Evolutionary conservation across 169 alveolate genomes (phyloP), one percentile per base, ranked within the genome.

Genomic region (Cryptosporidium ubiquitum): DNA sequence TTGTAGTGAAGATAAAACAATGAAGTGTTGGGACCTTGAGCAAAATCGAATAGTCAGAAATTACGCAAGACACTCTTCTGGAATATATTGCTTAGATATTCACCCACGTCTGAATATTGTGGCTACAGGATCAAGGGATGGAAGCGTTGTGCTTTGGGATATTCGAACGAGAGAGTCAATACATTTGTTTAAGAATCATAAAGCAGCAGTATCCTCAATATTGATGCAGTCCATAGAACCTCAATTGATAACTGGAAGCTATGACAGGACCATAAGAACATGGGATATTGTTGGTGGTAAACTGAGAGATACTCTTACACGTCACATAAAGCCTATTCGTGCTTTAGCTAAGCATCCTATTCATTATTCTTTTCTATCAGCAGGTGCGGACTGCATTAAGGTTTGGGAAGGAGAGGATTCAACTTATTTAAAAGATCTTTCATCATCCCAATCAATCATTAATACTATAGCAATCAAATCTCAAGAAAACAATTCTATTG

Each of bases 111-210:
- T 98, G 86, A 99, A 98, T 92, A 84, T 98, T 14, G 93, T 98
- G 39, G 95, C 97, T 55, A 96, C 99, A 60, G 99, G 99, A 23
- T 99, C 99, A 14, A 95, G 99, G 61, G 99, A 98, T 91, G 97
- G 99, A 57, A 98, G 96, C 10, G 99, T 97, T 5, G 94, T 99
- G 69, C 98, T 98, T 16, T 98, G 99, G 99, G 99, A 98, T 91
- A 97, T 98, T 70, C 94, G 99, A 73, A 97, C 99, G 18, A 98
- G 97, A 86, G 94, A 95, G 60, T 94, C 97, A 44, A 96, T 98
- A 49, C 97, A 96, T 91, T 96, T 95, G 20, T 93, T 98, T 44
- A 96, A 96, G 44, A 99, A 99, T 1, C 99, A 98, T 91, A 89
- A 96, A 37, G 98, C 97, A 73, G 97, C 99, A n/a, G 94, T 98